These are phyloP conservation scores for Alternaria infectoria DNA, from an alignment of 2,329 filamentous ascomycete genomes.

Conservation along the genomic window DNA sequence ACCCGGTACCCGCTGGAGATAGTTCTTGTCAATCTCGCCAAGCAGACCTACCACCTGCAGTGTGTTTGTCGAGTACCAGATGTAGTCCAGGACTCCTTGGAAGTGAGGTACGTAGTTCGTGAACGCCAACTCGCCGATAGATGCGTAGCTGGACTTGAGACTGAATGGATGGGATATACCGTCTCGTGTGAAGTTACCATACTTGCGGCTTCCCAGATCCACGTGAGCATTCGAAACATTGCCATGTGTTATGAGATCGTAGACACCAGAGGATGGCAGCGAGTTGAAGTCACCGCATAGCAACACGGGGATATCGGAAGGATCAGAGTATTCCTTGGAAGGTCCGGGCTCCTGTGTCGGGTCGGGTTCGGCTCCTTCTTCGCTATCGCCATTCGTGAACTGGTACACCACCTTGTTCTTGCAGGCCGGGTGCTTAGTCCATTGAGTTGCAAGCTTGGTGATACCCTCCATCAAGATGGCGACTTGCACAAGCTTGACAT, in stretches of 20 bases:
- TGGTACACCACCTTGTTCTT: conserved; percentile 74
- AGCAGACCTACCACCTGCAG: conserved; percentile 84
- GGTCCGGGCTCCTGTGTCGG: conserved; percentile 72
- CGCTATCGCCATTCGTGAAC: conserved; percentile 55
- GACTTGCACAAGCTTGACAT: conserved; percentile 96
- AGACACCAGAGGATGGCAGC: conserved; percentile 82
- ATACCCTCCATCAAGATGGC: conserved; percentile 94
- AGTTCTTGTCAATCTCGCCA: conserved; percentile 83
- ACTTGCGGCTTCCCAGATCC: conserved; percentile 80
- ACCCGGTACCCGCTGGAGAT: conserved; percentile 84
- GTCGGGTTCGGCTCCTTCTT: conserved; percentile 59
- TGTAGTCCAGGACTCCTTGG: conserved; percentile 90
- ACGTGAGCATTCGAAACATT: conserved; percentile 77
- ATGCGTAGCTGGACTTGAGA: conserved; percentile 85
- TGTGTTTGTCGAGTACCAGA: conserved; percentile 94
- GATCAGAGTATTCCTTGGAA: conserved; percentile 84
- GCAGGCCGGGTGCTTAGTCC: conserved; percentile 77
- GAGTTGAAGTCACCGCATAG: conserved; percentile 98
- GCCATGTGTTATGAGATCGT: conserved; percentile 85
- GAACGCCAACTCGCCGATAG: conserved; percentile 85
- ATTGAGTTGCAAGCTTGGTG: conserved; percentile 83
- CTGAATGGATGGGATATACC: conserved; percentile 96
- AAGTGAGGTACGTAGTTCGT: conserved; percentile 98
- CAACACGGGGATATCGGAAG: conserved; percentile 86
- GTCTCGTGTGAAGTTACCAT: conserved; percentile 90